Base-by-base conservation (phyloP, 2,329 filamentous ascomycete genomes). In the Colletotrichum spinosum region DNA sequence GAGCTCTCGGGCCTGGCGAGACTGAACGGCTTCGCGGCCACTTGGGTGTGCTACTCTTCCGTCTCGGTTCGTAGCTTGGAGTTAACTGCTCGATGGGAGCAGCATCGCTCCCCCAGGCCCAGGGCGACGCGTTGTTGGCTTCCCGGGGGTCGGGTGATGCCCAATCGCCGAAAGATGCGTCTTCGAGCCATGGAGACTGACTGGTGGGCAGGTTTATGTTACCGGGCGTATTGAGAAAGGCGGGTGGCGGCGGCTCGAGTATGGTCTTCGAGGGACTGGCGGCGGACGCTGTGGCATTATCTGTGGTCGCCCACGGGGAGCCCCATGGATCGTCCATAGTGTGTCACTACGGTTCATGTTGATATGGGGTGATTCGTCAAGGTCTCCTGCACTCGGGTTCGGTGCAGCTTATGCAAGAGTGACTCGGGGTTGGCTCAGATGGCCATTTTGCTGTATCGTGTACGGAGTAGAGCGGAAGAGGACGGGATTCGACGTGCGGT, bases 291-390 rank as follows among this genome's bases (percentile, higher is more conserved):
- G 65, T 33, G 33, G 53, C 72, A 71, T 73, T 68, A 71, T 84
- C 75, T 73, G 78, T 73, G 64, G 79, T 79, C 65, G 83, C 81
- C 86, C 86, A 88, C 76, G 86, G 86, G 70, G 85, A 87, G 76
- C 83, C 84, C 86, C 86, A 88, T 71, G 86, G 86, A 85, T 88
- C 85, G 75, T 88, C 86, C 86, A 88, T 88, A 71, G 65, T 51
- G 65, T 48, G 41, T 17, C n/a, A 46, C 64, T 50, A 57, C 41
- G 37, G 46, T 38, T 53, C 67, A 68, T 68, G 38, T 15, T 68
- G 67, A 49, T 68, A 41, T 37, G 15, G 9, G 38, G 15, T 11
- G 60, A n/a, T 37, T 13, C 15, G 41, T 34, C 8, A 45, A 15
- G 6, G 12, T 50, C 25, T 25, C 25, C 4, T 25, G 25, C 25